Conservation (phyloP, 371 early-diverging fungal genomes). For the Zychaea mexicana region DNA sequence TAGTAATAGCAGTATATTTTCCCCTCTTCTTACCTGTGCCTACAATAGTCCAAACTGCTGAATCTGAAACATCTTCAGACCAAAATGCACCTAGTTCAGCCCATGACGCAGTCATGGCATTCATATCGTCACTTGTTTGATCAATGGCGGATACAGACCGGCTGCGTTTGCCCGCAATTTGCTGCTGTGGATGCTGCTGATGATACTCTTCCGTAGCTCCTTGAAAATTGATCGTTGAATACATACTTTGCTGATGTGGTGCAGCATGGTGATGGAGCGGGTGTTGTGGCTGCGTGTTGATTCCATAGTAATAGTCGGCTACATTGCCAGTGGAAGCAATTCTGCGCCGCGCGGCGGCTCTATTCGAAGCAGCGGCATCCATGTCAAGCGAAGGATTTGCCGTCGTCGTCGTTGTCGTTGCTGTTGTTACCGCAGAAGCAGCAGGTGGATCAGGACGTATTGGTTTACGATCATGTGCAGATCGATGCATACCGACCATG, state of each 20-base stretch:
- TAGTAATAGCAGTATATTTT: too few species aligned
- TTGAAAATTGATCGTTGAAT: background rate
- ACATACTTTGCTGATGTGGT: background rate
- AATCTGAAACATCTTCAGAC: conserved; percentile 81
- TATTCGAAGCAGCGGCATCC: background rate
- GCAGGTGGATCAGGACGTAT: background rate
- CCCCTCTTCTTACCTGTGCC: conserved; percentile 48
- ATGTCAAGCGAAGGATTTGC: background rate
- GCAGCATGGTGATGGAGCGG: background rate
- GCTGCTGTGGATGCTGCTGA: background rate
- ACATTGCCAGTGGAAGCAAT: conserved; percentile 11
- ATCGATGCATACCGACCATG: conserved; percentile 27
- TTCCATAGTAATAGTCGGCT: background rate
- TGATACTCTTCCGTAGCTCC: background rate
- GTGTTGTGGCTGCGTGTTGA: background rate
- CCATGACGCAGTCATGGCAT: conserved; percentile 6
- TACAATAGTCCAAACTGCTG: conserved; percentile 84
- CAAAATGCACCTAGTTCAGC: conserved; percentile 44
- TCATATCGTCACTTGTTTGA: background rate
- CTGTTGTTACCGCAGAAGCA: background rate
- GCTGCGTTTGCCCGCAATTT: conserved; percentile 6
- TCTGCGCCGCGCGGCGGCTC: conserved; percentile 4
- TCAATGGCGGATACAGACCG: conserved; percentile 8
- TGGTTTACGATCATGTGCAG: conserved; percentile 9
- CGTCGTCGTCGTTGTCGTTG: background rate